A percentile compares a stretch with the other conserved stretches of the same genome.
Evolutionary conservation across 371 early-diverging fungal species (phyloP).

Genomic region (Polyrhizophydium stewartii): DNA sequence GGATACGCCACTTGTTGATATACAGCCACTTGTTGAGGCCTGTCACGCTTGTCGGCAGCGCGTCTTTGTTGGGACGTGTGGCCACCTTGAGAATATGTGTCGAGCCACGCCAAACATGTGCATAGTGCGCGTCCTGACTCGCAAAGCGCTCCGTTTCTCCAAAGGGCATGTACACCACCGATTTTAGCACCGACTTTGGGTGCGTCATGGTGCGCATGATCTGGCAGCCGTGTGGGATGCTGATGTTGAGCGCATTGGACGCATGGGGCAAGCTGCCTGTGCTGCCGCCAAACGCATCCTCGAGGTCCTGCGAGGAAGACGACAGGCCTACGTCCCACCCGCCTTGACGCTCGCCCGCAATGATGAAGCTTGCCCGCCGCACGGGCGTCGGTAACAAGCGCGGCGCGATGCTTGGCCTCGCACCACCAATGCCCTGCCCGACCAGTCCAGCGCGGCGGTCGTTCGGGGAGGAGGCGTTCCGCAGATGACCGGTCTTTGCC

Average conservation of each 20-base stretch:
- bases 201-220: conserved; percentile 6
- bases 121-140: conserved; percentile 9
- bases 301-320: too few relatives aligned
- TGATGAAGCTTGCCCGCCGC: too few relatives aligned
- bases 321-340: too few relatives aligned
- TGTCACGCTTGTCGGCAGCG: conserved; percentile 9
- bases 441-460: too few relatives aligned
- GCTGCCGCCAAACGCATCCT: too few relatives aligned
- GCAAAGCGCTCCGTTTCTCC: conserved; percentile 14
- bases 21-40: conserved; percentile 38
- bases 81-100: conserved; percentile 6
- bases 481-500: too few relatives aligned
- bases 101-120: conserved; percentile 11
- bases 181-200: conserved; percentile 8
- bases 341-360: too few relatives aligned
- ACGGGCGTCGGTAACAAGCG: neutral
- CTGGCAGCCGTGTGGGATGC: conserved; percentile 19
- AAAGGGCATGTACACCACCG: conserved; percentile 1
- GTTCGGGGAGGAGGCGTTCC: too few relatives aligned
- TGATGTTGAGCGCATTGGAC: neutral
- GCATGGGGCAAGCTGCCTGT: neutral
- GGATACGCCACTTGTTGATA: conserved; percentile 28
- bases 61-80: neutral
- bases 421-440: too few relatives aligned
- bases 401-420: neutral